Base-by-base conservation (phyloP, 164 flowering plant genomes). In the Magnolia kwangsiensis region DNA sequence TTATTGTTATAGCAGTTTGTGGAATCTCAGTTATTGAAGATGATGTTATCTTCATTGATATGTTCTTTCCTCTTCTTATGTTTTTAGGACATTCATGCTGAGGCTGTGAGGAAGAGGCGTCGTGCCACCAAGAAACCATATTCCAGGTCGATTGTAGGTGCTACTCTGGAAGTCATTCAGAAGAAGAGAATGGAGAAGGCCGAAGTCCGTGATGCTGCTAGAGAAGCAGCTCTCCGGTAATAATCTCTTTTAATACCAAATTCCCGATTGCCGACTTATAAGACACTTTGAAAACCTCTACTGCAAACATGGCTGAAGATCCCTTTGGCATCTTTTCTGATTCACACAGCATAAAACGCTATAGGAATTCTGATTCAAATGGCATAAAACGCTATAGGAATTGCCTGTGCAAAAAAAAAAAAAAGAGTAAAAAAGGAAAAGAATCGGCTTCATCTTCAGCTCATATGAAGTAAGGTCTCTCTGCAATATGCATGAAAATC, bases 111-210 rank as follows among this genome's bases (percentile, higher is more conserved):
- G 79, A 86, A 85, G 86, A 86, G 89, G 85, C 83, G 89, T 8
- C 84, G 87, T 2, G 23, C 86, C 16, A 73, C 85, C 45, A 86
- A 85, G 86, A 86, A 86, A 70, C 87, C 87, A 20, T 86, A 82
- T 68, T 87, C 88, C 0, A 82, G 89, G 78, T 85, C 89, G 5
- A 87, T 87, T 24, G 88, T 87, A 18, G 89, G 89, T 59, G 87
- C 85, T 37, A 82, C 86, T 61, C 79, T 87, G 74, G 89, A 87
- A 72, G 87, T 85, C 8, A 87, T 85, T 49, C 88, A 87, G 75
- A 87, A 85, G 82, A 85, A 69, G 71, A 85, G 89, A 80, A 77
- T 85, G 49, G 89, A 85, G 72, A 87, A 87, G 73, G 75, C 86
- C 1, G 89, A 86, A 81, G 85, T 86, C 27, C 78, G 89, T 27